These are phyloP conservation scores for Diplodia seriata DNA, from an alignment of 2,329 filamentous ascomycete genomes.

Conservation along the genomic window DNA sequence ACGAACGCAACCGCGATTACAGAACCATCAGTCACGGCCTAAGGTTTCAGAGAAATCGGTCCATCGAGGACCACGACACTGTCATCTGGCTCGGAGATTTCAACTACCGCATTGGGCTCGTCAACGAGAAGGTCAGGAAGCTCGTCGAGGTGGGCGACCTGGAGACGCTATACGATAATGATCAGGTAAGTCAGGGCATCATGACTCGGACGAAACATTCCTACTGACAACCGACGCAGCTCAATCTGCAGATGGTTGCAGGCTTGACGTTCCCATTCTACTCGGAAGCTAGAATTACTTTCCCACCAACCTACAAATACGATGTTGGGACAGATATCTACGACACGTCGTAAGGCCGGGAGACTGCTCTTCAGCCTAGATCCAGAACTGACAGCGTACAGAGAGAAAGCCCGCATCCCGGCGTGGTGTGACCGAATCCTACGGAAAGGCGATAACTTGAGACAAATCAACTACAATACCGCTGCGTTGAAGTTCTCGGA, in stretches of 20 bases:
- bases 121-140: slow-evolving; percentile 76
- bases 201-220: slow-evolving; percentile 9
- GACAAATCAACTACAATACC: slow-evolving; percentile 81
- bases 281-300: slow-evolving; percentile 85
- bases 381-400: slow-evolving; percentile 41
- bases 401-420: slow-evolving; percentile 89
- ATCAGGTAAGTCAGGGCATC: slow-evolving; percentile 67
- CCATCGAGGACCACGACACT: slow-evolving; percentile 89
- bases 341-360: slow-evolving; percentile 70
- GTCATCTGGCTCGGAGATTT: slow-evolving; percentile 96
- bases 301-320: slow-evolving; percentile 95
- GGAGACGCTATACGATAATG: slow-evolving; percentile 84
- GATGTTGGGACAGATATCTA: slow-evolving; percentile 88
- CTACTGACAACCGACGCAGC: slow-evolving; percentile 51
- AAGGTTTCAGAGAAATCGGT: slow-evolving; percentile 86
- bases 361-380: slow-evolving; percentile 55
- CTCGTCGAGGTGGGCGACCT: slow-evolving; percentile 76
- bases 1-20: slow-evolving; percentile 94
- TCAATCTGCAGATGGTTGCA: slow-evolving; percentile 96
- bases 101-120: slow-evolving; percentile 93
- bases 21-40: slow-evolving; percentile 85
- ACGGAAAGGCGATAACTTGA: slow-evolving; percentile 81
- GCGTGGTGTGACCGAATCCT: slow-evolving; percentile 97
- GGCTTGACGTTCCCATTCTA: slow-evolving; percentile 90
- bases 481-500: slow-evolving; percentile 90